A percentile compares a stretch with the other conserved stretches of the same genome.
phyloP scores from a whole-genome alignment of 768 basidiomycete species.

The Tubosaeta sp. region DNA sequence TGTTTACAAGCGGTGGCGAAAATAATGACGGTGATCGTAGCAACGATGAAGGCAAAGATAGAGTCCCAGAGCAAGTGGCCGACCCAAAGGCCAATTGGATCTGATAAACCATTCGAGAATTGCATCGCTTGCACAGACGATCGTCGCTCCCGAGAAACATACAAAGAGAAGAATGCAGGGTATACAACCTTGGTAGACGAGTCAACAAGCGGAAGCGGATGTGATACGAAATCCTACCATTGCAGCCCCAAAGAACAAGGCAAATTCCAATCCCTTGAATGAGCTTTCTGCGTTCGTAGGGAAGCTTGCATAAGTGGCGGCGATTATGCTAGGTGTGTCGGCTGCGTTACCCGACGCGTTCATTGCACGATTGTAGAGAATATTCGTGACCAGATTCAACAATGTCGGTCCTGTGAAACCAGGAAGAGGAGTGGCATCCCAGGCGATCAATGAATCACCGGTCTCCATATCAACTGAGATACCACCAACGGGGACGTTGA shows the following conservation, averaged over 20 bases:
- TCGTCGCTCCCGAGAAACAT: slow-evolving; percentile 68
- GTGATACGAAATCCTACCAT: slow-evolving; percentile 46
- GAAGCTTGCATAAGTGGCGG: slow-evolving; percentile 53
- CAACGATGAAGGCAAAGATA: slow-evolving; percentile 51
- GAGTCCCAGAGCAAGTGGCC: slow-evolving; percentile 77
- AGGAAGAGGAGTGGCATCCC: slow-evolving; percentile 61
- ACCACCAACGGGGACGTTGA: slow-evolving; percentile 59
- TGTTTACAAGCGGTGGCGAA: slow-evolving; percentile 55
- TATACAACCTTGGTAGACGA: slow-evolving; percentile 51
- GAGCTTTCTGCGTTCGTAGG: slow-evolving; percentile 27
- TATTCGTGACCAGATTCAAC: slow-evolving; percentile 65
- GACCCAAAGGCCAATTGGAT: slow-evolving; percentile 70
- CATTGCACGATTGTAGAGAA: slow-evolving; percentile 60
- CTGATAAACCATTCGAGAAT: slow-evolving; percentile 66
- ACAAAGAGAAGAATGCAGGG: slow-evolving; percentile 79
- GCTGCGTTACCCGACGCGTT: slow-evolving; percentile 43
- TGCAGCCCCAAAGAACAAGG: slow-evolving; percentile 62
- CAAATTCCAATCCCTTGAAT: too few species aligned
- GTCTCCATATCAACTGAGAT: slow-evolving; percentile 55
- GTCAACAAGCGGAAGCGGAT: not conserved
- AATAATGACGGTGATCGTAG: slow-evolving; percentile 61
- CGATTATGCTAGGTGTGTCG: slow-evolving; percentile 47
- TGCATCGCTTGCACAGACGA: slow-evolving; percentile 78
- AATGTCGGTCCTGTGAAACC: slow-evolving; percentile 55
- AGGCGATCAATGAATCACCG: slow-evolving; percentile 57